These are phyloP conservation scores for Auricularia sp. DNA, from an alignment of 768 basidiomycete species.

Conservation along the genomic window DNA sequence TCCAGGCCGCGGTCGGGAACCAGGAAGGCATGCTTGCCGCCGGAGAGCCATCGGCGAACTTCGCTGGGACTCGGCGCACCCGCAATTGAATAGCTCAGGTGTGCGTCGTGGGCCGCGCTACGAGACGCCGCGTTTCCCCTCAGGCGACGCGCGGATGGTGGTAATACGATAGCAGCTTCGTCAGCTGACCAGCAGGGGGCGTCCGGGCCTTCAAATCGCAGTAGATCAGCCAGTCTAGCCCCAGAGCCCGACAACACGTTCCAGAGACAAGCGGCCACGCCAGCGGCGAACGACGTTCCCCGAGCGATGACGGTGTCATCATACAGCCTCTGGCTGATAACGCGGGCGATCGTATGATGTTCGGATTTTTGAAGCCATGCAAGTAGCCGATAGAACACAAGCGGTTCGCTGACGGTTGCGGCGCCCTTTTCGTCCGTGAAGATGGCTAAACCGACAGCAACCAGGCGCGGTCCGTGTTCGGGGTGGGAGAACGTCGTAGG, in stretches of 20 bases:
- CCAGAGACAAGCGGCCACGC: neutral
- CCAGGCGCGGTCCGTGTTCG: neutral
- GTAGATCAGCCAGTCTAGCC: neutral
- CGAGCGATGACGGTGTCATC: no score
- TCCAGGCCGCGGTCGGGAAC: neutral
- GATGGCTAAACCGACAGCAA: neutral
- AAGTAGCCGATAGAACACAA: neutral
- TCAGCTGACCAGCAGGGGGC: neutral
- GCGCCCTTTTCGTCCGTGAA: neutral
- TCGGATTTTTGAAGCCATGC: neutral
- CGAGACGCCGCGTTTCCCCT: neutral
- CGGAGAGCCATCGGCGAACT: neutral
- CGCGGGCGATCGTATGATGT: neutral
- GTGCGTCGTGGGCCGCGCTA: neutral
- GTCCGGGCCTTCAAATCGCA: neutral
- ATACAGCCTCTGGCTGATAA: neutral
- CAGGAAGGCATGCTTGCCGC: neutral
- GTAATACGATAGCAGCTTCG: neutral
- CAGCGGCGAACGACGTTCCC: neutral
- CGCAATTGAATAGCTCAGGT: neutral
- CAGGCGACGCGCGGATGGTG: neutral
- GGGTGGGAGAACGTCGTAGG: neutral
- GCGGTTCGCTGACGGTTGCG: neutral
- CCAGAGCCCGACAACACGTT: no score
- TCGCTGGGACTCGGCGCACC: neutral